Evolutionary conservation across 2,329 filamentous ascomycete species (phyloP), one percentile per base, ranked within the genome.

Genomic region (Metarhizium album): DNA sequence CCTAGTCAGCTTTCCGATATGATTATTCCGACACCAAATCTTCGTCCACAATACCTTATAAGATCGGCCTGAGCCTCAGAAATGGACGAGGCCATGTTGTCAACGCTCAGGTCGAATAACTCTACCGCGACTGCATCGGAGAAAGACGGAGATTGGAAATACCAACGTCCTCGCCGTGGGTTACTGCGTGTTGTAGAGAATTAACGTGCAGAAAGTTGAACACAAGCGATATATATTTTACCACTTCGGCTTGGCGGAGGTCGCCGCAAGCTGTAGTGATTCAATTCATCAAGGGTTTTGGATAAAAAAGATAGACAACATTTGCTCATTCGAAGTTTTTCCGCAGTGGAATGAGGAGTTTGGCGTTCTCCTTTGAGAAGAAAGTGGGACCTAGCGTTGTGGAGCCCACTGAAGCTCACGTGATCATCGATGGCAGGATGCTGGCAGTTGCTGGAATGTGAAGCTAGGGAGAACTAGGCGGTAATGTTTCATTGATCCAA

Each of bases 21-120:
- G 9, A 18, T 3, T 43, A 8, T 14, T 8, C 7, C 7, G 5
- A 24, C 16, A 2, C 5, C 20, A 8, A 43, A 43, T 20, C 13
- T 3, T 23, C 13, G n/a, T 16, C 7, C 40, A 16, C 3, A 70
- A 47, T 64, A 80, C 79, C 70, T 77, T 59, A 80, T 78, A 50
- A 82, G 72, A 70, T 81, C 78, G 55, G 74, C 71, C 66, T 80
- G 77, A 59, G 75, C 74, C 56, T 78, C 68, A 31, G 68, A 64
- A 48, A 71, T 67, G 52, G 67, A 65, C 53, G 60, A 58, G 48
- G 67, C 64, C 68, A 70, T 70, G 53, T 58, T 58, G 58, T 56
- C 54, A 47, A 50, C 57, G 49, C 22, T 52, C 52, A 52, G 52
- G 50, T 38, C 35, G 42, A 47, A 37, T 20, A n/a, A 33, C 14